These are phyloP conservation scores for Helminthosporium solani DNA, from an alignment of 2,329 filamentous ascomycete genomes.

Conservation along the genomic window DNA sequence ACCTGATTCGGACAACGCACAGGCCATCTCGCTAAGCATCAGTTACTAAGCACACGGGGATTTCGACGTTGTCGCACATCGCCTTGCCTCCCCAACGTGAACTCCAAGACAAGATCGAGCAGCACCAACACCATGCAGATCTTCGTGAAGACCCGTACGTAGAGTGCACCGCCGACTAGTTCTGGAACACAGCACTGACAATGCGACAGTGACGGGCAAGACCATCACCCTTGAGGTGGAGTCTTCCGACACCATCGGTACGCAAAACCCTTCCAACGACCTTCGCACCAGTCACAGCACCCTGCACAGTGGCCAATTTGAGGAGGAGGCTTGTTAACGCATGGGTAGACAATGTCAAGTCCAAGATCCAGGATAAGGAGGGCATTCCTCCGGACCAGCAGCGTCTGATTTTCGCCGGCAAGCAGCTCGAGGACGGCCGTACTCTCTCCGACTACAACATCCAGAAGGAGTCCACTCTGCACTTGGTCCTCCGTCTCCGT, in stretches of 20 bases:
- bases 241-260: slow-evolving; percentile 88
- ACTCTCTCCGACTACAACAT: slow-evolving; percentile 99
- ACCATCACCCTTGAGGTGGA: slow-evolving; percentile 99
- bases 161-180: not conserved
- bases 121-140: slow-evolving; percentile 42
- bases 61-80: slow-evolving; percentile 14
- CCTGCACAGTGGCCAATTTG: not conserved
- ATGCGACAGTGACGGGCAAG: slow-evolving; percentile 73
- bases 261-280: slow-evolving; percentile 19
- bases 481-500: slow-evolving; percentile 97
- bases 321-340: slow-evolving; percentile 18
- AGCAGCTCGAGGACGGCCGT: slow-evolving; percentile 98
- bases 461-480: slow-evolving; percentile 99
- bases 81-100: slow-evolving; percentile 22
- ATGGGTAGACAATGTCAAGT: slow-evolving; percentile 90
- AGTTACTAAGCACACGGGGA: slow-evolving; percentile 20
- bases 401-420: slow-evolving; percentile 97
- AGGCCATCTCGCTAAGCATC: slow-evolving; percentile 13
- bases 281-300: slow-evolving; percentile 11
- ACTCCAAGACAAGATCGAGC: slow-evolving; percentile 29
- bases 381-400: slow-evolving; percentile 98
- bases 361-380: slow-evolving; percentile 99
- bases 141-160: slow-evolving; percentile 96
- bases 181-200: slow-evolving; percentile 13
- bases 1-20: too few species aligned